Conservation (phyloP, 345 rosid genomes). For the Populus deltoides region DNA sequence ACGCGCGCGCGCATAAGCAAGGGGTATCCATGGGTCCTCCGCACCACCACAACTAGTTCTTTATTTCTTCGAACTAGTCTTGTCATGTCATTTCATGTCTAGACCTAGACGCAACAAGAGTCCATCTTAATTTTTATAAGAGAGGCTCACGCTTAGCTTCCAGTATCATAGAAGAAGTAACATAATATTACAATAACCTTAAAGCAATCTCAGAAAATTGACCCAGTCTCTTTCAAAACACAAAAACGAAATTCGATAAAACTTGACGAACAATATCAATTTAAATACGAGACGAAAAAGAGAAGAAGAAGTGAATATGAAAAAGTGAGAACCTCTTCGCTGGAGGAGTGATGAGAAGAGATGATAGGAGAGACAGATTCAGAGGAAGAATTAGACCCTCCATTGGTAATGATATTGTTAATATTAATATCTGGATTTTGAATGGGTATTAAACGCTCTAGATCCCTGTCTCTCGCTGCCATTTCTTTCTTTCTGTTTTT, state of each 20-base stretch:
- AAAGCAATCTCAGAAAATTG: too few species aligned
- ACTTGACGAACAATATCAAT: background rate
- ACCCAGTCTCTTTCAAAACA: too few species aligned
- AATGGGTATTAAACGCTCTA: conserved; percentile 48
- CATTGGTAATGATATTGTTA: conserved; percentile 17
- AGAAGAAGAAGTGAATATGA: background rate
- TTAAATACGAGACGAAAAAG: background rate
- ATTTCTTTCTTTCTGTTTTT: conserved; percentile 11
- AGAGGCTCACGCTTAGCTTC: too few species aligned
- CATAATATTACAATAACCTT: too few species aligned
- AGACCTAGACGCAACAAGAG: too few species aligned
- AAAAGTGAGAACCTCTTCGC: conserved; percentile 45
- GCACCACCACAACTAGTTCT: too few species aligned
- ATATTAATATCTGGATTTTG: background rate
- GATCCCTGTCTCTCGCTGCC: conserved; percentile 46
- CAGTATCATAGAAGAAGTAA: too few species aligned
- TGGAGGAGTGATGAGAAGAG: conserved; percentile 45
- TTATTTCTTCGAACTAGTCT: too few species aligned
- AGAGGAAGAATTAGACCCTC: conserved; percentile 26
- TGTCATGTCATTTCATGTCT: too few species aligned
- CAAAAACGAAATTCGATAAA: background rate
- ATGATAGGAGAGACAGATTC: conserved; percentile 32
- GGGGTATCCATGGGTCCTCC: too few species aligned
- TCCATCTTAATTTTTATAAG: too few species aligned
- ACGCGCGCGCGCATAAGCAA: too few species aligned